Base-by-base conservation (phyloP, 495 filamentous ascomycete species). In the Xylaria scruposa region DNA sequence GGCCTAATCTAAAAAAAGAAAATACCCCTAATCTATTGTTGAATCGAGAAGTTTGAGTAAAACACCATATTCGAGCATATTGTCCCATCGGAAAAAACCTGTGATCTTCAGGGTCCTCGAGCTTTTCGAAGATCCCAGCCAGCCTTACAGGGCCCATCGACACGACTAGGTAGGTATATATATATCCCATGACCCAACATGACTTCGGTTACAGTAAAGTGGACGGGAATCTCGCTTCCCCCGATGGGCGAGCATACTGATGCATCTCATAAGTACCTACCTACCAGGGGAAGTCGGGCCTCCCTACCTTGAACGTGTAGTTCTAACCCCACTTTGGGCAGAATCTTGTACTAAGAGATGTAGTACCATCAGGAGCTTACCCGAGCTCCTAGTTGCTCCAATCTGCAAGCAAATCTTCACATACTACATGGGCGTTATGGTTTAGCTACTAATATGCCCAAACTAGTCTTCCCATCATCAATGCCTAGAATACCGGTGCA, bases 71-170 rank as follows among this genome's bases (percentile, higher is more conserved):
- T n/a, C n/a, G n/a, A n/a, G n/a, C n/a, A n/a, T n/a, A 19, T 54
- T 24, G 24, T 54, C 51, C 21, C 51, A 54, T 15, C 51, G 51
- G 24, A 56, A 56, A 54, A 56, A 13, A 10, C 26, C 31, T 24
- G 26, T 31, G 26, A 56, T 56, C 53, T 56, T 56, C 53, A 56
- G 53, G 53, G 53, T 56, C 53, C 53, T 56, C 13, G 15, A 29
- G 2, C 12, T 31, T 56, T 12, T 56, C 13, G 26, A 56, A 26
- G 12, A 53, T 17, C 26, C 53, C 53, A 17, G 26, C 53, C 19
- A 56, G 53, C 53, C 53, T 56, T 56, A 56, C 13, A 26, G 24
- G 53, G 9, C 12, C 53, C 26, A 31, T 21, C 13, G 51, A 9
- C 51, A 29, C 12, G 26, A 54, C 51, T 3, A 53, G 29, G 29